These are phyloP conservation scores for Zygoascus biomembranicola DNA, from an alignment of 805 yeast species.

Conservation along the genomic window DNA sequence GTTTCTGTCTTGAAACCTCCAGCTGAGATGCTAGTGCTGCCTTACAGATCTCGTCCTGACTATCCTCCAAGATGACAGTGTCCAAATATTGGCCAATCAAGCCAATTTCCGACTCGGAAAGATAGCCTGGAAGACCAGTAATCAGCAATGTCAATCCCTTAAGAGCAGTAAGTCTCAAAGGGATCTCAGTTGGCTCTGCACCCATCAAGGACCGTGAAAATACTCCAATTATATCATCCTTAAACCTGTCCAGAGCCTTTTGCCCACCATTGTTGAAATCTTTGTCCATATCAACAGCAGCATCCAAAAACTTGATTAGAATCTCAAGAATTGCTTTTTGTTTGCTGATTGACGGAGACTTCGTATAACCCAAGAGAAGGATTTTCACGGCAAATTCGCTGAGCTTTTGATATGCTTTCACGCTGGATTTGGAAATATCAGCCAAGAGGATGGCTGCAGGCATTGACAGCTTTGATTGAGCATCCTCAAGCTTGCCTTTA, in stretches of 20 bases:
- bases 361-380: slow-evolving; percentile 30
- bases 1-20: slow-evolving; percentile 32
- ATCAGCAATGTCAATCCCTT: slow-evolving; percentile 52
- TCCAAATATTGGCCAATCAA: slow-evolving; percentile 55
- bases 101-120: slow-evolving; percentile 48
- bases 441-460: slow-evolving; percentile 58
- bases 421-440: slow-evolving; percentile 43
- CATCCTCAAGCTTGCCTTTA: slow-evolving; percentile 40
- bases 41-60: slow-evolving; percentile 42
- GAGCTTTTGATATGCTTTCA: slow-evolving; percentile 35
- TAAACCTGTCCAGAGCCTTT: slow-evolving; percentile 38
- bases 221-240: slow-evolving; percentile 61
- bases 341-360: slow-evolving; percentile 34
- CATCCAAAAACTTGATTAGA: slow-evolving; percentile 48
- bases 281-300: slow-evolving; percentile 30
- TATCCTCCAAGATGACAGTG: slow-evolving; percentile 49
- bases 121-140: slow-evolving; percentile 40
- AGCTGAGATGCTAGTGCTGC: slow-evolving; percentile 51
- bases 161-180: slow-evolving; percentile 58
- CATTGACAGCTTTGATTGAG: slow-evolving; percentile 46
- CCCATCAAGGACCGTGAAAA: slow-evolving; percentile 63
- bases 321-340: slow-evolving; percentile 54
- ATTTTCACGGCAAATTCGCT: slow-evolving; percentile 34
- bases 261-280: slow-evolving; percentile 9
- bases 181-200: slow-evolving; percentile 58